Evolutionary conservation across 108 stramenopile species (phyloP).

Genomic region (Tribonema minus): DNA sequence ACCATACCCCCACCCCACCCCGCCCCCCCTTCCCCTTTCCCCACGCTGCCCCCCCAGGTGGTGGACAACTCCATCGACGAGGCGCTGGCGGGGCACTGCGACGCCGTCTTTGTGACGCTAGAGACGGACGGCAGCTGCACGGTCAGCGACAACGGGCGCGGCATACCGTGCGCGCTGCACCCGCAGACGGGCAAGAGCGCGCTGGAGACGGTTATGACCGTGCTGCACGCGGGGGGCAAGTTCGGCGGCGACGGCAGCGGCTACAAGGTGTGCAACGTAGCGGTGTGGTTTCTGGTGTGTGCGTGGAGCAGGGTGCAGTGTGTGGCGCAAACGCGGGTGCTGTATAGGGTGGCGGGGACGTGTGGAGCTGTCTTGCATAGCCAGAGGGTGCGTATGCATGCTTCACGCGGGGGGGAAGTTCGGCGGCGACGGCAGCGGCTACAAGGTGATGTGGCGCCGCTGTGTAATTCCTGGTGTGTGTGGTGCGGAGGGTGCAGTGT

Average conservation of each 20-base stretch:
- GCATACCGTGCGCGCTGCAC: conserved; percentile 81
- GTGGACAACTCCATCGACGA: conserved; percentile 92
- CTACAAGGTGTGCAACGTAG: conserved; percentile 86
- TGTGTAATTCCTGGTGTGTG: too few species aligned
- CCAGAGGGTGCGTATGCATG: conserved; percentile 16
- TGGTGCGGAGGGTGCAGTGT: too few species aligned
- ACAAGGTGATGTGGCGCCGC: too few species aligned
- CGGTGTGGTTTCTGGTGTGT: too few species aligned
- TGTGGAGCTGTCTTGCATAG: too few species aligned
- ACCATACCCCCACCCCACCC: too few species aligned
- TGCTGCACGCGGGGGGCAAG: conserved; percentile 94
- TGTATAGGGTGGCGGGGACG: too few species aligned
- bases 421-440: conserved; percentile 74
- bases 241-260: conserved; percentile 78
- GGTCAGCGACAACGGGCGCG: conserved; percentile 82
- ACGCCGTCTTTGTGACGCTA: conserved; percentile 62
- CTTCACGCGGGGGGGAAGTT: conserved; percentile 95
- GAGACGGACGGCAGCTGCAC: conserved; percentile 69
- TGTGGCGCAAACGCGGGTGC: too few species aligned
- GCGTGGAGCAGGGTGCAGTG: too few species aligned
- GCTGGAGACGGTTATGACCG: conserved; percentile 86
- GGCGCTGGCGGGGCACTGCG: conserved; percentile 84
- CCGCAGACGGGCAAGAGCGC: conserved; percentile 52
- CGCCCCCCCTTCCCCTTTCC: too few species aligned
- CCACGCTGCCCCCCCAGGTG: too few species aligned